These are phyloP conservation scores for Fusarium sp. DNA, from an alignment of 2,329 filamentous ascomycete species.

Conservation along the genomic window DNA sequence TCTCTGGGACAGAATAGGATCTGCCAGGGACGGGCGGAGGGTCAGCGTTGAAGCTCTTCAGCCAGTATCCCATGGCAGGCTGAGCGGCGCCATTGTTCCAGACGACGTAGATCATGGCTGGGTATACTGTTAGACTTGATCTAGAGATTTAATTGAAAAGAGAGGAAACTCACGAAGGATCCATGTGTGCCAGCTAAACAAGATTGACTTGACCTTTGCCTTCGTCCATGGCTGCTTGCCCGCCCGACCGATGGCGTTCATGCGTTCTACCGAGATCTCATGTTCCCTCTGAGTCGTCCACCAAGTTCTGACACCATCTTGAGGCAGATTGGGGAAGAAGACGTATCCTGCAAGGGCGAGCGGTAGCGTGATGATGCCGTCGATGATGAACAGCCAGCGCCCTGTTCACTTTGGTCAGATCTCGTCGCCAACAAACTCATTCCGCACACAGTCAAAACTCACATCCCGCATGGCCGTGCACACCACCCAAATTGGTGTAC, in stretches of 20 bases:
- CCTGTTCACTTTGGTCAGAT: slow-evolving; percentile 19
- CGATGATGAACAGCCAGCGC: slow-evolving; percentile 40
- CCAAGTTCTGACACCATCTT: slow-evolving; percentile 38
- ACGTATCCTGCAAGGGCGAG: slow-evolving; percentile 28
- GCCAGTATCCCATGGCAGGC: slow-evolving; percentile 38
- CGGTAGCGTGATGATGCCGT: slow-evolving; percentile 37
- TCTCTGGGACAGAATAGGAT: slow-evolving; percentile 24
- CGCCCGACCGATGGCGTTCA: slow-evolving; percentile 30
- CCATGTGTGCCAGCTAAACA: slow-evolving; percentile 36
- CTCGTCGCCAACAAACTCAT: too few relatives aligned
- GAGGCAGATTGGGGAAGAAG: slow-evolving; percentile 39
- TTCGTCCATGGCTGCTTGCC: slow-evolving; percentile 37
- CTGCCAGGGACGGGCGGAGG: slow-evolving; percentile 34
- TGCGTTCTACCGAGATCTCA: slow-evolving; percentile 23
- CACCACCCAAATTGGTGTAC: slow-evolving; percentile 29
- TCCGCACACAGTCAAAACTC: neutral
- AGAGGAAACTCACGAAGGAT: slow-evolving; percentile 23
- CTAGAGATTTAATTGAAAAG: too few relatives aligned
- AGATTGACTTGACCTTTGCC: slow-evolving; percentile 23
- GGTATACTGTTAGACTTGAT: neutral
- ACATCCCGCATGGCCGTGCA: slow-evolving; percentile 35
- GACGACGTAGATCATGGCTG: slow-evolving; percentile 32
- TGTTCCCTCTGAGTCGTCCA: slow-evolving; percentile 38
- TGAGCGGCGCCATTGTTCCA: slow-evolving; percentile 40
- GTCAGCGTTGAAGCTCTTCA: slow-evolving; percentile 37